Conservation (phyloP, 441 rosid species). For the Daphne laureola region DNA sequence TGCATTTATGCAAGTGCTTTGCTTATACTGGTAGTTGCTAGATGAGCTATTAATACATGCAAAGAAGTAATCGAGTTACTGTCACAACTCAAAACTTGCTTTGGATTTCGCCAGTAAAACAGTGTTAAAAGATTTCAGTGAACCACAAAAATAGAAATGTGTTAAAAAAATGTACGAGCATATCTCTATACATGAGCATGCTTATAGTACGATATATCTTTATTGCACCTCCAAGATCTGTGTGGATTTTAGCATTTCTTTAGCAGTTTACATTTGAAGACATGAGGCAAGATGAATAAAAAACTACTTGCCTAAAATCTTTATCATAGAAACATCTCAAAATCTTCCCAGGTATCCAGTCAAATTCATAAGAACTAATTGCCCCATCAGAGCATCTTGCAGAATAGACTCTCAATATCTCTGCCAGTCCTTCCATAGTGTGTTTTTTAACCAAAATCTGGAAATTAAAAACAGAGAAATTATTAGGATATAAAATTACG, state of each 20-base stretch:
- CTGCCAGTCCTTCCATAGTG: conserved; percentile 91
- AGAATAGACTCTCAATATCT: conserved; percentile 68
- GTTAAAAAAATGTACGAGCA: too few species aligned
- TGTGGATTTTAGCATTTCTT: too few species aligned
- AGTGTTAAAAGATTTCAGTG: too few species aligned
- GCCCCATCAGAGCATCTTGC: conserved; percentile 41
- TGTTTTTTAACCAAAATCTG: conserved; percentile 86
- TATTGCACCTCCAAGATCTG: too few species aligned
- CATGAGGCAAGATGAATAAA: too few species aligned
- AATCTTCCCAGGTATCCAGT: conserved; percentile 98
- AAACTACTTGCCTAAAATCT: conserved; percentile 71
- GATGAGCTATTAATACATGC: conserved; percentile 4
- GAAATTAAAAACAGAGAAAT: conserved; percentile 12
- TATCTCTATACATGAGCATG: too few species aligned
- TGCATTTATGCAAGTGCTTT: conserved; percentile 6
- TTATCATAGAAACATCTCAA: conserved; percentile 92
- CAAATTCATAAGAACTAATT: conserved; percentile 43
- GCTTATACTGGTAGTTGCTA: neutral
- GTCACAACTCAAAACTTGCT: too few species aligned
- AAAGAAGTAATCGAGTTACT: neutral
- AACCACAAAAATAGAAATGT: too few species aligned
- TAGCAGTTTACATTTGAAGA: too few species aligned
- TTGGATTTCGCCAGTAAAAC: too few species aligned
- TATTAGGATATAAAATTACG: neutral
- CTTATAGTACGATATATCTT: too few species aligned